phyloP scores from a whole-genome alignment of 768 basidiomycete species.

The Boletus tylopilopsis region DNA sequence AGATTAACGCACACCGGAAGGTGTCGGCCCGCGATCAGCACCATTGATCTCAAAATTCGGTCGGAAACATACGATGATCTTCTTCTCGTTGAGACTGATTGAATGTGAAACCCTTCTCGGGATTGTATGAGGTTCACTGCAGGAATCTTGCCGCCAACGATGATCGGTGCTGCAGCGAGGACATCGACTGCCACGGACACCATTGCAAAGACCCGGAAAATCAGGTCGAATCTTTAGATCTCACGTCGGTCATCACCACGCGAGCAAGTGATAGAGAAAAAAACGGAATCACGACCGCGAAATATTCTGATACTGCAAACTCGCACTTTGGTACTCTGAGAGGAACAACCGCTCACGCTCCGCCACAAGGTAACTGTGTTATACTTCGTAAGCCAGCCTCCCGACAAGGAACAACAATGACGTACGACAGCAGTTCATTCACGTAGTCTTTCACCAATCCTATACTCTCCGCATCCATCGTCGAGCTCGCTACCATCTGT shows the following conservation, averaged over 20 bases:
- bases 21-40: too few species aligned
- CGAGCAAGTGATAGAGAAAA: neutral
- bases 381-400: neutral
- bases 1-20: too few species aligned
- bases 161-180: too few species aligned
- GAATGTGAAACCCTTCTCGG: too few species aligned
- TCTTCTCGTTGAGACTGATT: too few species aligned
- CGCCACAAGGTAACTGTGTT: constrained; percentile 68
- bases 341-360: constrained; percentile 74
- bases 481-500: constrained; percentile 82
- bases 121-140: too few species aligned
- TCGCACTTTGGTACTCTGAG: constrained; percentile 74
- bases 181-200: too few species aligned
- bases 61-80: too few species aligned
- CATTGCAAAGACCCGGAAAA: too few species aligned
- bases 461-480: constrained; percentile 88
- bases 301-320: constrained; percentile 76
- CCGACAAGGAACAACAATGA: constrained; percentile 6
- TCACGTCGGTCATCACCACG: neutral
- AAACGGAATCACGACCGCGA: constrained; percentile 57
- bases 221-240: too few species aligned
- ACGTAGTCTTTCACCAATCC: constrained; percentile 82
- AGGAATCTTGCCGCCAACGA: too few species aligned
- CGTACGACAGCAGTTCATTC: constrained; percentile 80
- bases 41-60: too few species aligned